Base-by-base conservation (phyloP, 805 yeast genomes). In the Candida dendrica region DNA sequence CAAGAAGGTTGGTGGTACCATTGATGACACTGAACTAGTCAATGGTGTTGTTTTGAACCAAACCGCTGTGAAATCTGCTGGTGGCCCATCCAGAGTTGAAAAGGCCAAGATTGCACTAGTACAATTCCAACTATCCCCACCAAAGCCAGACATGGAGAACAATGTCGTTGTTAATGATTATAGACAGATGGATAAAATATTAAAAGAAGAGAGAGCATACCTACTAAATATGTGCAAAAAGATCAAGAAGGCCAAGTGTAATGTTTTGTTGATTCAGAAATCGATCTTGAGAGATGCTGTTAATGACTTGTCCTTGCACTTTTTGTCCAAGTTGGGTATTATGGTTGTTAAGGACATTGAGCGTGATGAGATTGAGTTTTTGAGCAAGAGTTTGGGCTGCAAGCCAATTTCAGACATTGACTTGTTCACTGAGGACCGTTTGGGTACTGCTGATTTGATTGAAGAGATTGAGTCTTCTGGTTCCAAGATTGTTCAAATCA, bases 181-280 rank as follows among this genome's bases (percentile, higher is more conserved):
- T 71, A 79, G 98, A 66, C 98, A 93, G 67, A 93, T 93, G 99
- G 99, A 93, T 66, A 93, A 91, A 69, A 93, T 93, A 53, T 73
- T 93, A 60, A 93, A 95, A 61, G 99, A 93, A 68, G 98, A 93
- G 72, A 82, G 99, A 62, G 93, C 96, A 24, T 93, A 93, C 61
- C 69, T 93, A 58, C 75, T 93, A 60, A 91, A 91, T 63, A 85
- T 93, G 61, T 90, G 96, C 72, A 93, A 93, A 66, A 88, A 87
- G 61, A 88, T 93, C 68, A 93, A 95, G 61, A 93, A 93, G 74
- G 84, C 97, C 50, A 93, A 90, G 66, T 93, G 98, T 82, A 80
- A 67, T 69, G 66, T 48, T 85, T 85, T 68, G 84, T 88, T 54
- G 89, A 84, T 50, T 75, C 98, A 98, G 20, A 98, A 93, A 66